A percentile compares a stretch with the other conserved stretches of the same genome.
phyloP scores from a whole-genome alignment of 1,139 yeast genomes.

The Zygoascus sp. region DNA sequence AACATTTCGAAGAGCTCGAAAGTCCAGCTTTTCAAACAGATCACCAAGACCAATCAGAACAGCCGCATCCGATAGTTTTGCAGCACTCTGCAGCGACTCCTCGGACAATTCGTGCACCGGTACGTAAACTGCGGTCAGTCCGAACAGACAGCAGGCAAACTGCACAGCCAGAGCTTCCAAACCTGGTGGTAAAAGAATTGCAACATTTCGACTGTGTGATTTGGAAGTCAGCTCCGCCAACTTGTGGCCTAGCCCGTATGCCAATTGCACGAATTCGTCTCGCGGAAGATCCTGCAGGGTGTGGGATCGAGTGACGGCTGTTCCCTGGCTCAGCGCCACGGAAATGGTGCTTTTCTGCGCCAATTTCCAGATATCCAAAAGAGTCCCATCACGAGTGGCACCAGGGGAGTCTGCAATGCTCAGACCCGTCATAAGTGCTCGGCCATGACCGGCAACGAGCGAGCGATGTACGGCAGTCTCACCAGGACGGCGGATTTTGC shows the following conservation, averaged over 20 bases:
- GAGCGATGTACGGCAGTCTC: slow-evolving; percentile 66
- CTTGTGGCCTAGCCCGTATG: slow-evolving; percentile 17
- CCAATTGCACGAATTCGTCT: slow-evolving; percentile 16
- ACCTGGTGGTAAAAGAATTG: slow-evolving; percentile 26
- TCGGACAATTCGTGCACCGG: slow-evolving; percentile 17
- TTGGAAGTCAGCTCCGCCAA: not conserved
- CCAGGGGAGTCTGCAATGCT: slow-evolving; percentile 41
- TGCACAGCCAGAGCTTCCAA: slow-evolving; percentile 22
- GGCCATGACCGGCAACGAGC: slow-evolving; percentile 43
- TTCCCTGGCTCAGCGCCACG: slow-evolving; percentile 6
- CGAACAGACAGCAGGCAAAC: slow-evolving; percentile 16
- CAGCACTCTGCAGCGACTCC: slow-evolving; percentile 13
- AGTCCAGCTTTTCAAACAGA: slow-evolving; percentile 14
- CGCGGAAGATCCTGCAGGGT: slow-evolving; percentile 1
- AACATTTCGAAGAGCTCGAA: slow-evolving; percentile 8
- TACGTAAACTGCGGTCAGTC: slow-evolving; percentile 20
- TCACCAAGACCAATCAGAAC: slow-evolving; percentile 8
- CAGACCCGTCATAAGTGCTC: slow-evolving; percentile 46
- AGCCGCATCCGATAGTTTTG: slow-evolving; percentile 8
- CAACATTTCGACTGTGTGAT: slow-evolving; percentile 18
- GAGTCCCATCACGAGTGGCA: slow-evolving; percentile 48
- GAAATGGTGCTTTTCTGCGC: slow-evolving; percentile 16
- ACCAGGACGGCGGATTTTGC: slow-evolving; percentile 47
- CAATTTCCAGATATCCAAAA: slow-evolving; percentile 53
- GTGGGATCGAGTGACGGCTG: slow-evolving; percentile 1